Evolutionary conservation across 1,284 basidiomycete species (phyloP).

Genomic region (Fistulinella cinereoalba): DNA sequence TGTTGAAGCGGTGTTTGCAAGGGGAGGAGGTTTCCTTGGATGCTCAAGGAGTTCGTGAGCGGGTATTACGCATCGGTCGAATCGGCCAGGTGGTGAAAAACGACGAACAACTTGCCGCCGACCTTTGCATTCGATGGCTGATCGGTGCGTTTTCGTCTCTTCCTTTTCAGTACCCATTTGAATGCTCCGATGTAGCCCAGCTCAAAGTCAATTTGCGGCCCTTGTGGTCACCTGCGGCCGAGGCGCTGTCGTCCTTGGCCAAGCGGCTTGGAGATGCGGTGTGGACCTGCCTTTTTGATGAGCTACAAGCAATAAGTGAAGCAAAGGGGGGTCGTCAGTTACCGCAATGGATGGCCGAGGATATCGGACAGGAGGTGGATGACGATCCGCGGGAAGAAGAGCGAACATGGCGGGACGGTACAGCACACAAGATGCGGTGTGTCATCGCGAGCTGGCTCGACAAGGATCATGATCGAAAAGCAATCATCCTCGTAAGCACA

Average conservation of each 20-base stretch:
- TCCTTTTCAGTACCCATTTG: not conserved
- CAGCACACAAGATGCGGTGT: slow-evolving; percentile 57
- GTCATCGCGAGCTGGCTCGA: slow-evolving; percentile 47
- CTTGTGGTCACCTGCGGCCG: slow-evolving; percentile 80
- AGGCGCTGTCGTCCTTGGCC: slow-evolving; percentile 60
- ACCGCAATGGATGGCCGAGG: slow-evolving; percentile 18
- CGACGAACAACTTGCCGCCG: slow-evolving; percentile 51
- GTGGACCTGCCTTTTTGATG: slow-evolving; percentile 69
- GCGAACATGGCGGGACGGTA: slow-evolving; percentile 69
- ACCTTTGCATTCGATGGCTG: slow-evolving; percentile 62
- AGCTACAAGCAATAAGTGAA: slow-evolving; percentile 45
- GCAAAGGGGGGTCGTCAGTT: not conserved
- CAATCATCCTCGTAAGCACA: slow-evolving; percentile 37
- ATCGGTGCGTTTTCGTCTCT: slow-evolving; percentile 43
- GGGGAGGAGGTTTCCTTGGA: slow-evolving; percentile 76
- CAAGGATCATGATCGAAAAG: slow-evolving; percentile 22
- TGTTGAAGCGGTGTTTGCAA: slow-evolving; percentile 63
- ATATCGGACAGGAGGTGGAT: slow-evolving; percentile 23
- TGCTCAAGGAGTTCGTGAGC: slow-evolving; percentile 77
- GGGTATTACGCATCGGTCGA: slow-evolving; percentile 69
- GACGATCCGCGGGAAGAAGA: slow-evolving; percentile 64
- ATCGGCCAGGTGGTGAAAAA: slow-evolving; percentile 54
- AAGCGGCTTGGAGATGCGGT: slow-evolving; percentile 63
- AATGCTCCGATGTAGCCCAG: slow-evolving; percentile 55
- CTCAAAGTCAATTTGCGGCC: slow-evolving; percentile 90